phyloP scores from a whole-genome alignment of 2,329 filamentous ascomycete species.

The Macrophomina pseudophaseolina region DNA sequence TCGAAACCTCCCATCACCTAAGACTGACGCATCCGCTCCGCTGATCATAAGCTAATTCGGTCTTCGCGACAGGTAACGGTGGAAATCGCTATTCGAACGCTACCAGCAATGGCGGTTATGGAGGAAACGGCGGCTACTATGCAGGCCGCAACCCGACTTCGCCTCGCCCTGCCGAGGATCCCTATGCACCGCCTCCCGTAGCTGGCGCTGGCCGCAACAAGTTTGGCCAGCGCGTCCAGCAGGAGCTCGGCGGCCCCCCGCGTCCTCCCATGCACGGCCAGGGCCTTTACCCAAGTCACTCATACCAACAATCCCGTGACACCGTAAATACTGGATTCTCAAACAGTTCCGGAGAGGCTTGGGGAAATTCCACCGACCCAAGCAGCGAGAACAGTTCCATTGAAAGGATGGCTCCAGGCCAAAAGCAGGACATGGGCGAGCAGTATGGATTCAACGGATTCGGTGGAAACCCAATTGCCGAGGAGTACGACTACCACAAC shows the following conservation, averaged over 20 bases:
- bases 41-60: constrained; percentile 23
- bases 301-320: constrained; percentile 81
- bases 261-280: constrained; percentile 47
- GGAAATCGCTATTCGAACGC: constrained; percentile 8
- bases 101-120: constrained; percentile 40
- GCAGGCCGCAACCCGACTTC: constrained; percentile 33
- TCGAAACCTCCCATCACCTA: neutral
- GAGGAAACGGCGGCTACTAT: constrained; percentile 43
- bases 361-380: constrained; percentile 83
- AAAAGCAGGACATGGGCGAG: constrained; percentile 42
- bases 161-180: constrained; percentile 32
- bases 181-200: constrained; percentile 38
- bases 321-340: constrained; percentile 80
- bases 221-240: constrained; percentile 49
- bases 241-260: constrained; percentile 37
- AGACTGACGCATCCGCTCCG: constrained; percentile 12
- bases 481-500: constrained; percentile 41
- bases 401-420: constrained; percentile 66
- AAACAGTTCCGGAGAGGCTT: constrained; percentile 74
- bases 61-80: constrained; percentile 17
- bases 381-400: constrained; percentile 94
- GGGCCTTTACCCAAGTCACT: constrained; percentile 53
- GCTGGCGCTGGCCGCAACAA: constrained; percentile 42
- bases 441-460: constrained; percentile 66
- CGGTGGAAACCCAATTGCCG: constrained; percentile 49